A percentile compares a stretch with the other conserved stretches of the same genome.
Evolutionary conservation across 2,329 filamentous ascomycete genomes (phyloP).

Genomic region (Penicillium brevicompactum): DNA sequence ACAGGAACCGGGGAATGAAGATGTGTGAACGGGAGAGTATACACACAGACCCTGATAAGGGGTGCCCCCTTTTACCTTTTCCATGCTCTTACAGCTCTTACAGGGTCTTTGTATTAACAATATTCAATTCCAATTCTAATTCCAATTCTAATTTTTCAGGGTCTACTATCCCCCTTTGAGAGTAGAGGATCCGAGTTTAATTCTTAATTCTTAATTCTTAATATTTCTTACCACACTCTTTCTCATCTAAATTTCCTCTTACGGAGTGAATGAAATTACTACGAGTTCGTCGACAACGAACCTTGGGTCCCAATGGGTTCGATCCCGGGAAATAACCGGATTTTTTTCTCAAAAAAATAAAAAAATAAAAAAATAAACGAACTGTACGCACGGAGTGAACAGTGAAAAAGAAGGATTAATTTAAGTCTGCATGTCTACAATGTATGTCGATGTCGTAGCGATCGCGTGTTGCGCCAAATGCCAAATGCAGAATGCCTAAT

Average conservation of each 20-base stretch:
- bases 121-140: neutral
- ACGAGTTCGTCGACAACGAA: neutral
- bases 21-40: neutral
- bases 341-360: too few relatives aligned
- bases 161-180: conserved; percentile 13
- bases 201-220: conserved; percentile 1
- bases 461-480: conserved; percentile 1
- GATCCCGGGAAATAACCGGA: too few relatives aligned
- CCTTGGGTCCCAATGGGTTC: neutral
- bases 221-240: neutral
- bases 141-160: conserved; percentile 12
- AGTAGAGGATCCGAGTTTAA: conserved; percentile 17
- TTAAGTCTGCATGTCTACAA: neutral
- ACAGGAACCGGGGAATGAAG: conserved; percentile 20
- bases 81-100: conserved; percentile 3
- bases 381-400: neutral
- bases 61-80: conserved; percentile 9
- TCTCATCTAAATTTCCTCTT: neutral
- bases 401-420: neutral
- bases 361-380: neutral
- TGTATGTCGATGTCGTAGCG: neutral
- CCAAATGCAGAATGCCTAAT: neutral
- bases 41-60: conserved; percentile 23
- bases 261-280: neutral
- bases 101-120: conserved; percentile 6